phyloP scores from a whole-genome alignment of 2,329 filamentous ascomycete genomes.

The Leptosphaerulina australis region DNA sequence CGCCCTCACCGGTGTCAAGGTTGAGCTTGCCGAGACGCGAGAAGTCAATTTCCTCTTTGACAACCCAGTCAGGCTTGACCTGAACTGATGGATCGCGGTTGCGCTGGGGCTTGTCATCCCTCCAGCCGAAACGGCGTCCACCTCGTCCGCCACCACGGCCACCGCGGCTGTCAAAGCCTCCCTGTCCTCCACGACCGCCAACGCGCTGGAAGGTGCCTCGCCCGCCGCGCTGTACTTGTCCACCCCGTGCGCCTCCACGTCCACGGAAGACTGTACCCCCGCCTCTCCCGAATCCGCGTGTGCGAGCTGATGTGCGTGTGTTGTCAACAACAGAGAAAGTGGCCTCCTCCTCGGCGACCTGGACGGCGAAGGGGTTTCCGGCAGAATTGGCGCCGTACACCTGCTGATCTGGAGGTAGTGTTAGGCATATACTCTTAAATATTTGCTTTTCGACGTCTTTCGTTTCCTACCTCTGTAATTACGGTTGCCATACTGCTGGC shows the following conservation, averaged over 20 bases:
- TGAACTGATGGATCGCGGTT: constrained; percentile 96
- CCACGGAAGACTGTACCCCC: constrained; percentile 88
- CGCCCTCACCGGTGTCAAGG: constrained; percentile 90
- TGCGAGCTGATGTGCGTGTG: constrained; percentile 82
- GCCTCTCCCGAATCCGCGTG: constrained; percentile 79
- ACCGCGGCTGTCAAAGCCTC: constrained; percentile 71
- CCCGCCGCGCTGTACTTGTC: constrained; percentile 72
- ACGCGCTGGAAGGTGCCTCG: constrained; percentile 76
- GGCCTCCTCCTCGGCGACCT: constrained; percentile 92
- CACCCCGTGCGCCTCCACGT: constrained; percentile 77
- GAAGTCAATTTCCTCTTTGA: constrained; percentile 99
- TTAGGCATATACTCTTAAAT: constrained; percentile 19
- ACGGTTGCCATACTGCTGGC: constrained; percentile 82
- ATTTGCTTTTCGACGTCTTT: not conserved
- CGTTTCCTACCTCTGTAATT: constrained; percentile 81
- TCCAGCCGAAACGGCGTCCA: constrained; percentile 93
- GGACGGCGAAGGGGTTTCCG: constrained; percentile 80
- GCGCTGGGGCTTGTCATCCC: constrained; percentile 96
- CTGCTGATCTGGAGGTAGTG: constrained; percentile 74
- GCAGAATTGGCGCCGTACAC: constrained; percentile 91
- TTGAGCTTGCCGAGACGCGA: constrained; percentile 94
- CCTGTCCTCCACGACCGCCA: constrained; percentile 69
- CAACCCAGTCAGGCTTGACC: constrained; percentile 92
- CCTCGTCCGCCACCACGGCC: constrained; percentile 72
- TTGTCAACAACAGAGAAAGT: constrained; percentile 98